Percentiles rank a stretch among this genome's conserved stretches.
These are phyloP conservation scores for Trichoderma afroharzianum DNA, from an alignment of 2,329 filamentous ascomycete genomes.

Conservation along the genomic window DNA sequence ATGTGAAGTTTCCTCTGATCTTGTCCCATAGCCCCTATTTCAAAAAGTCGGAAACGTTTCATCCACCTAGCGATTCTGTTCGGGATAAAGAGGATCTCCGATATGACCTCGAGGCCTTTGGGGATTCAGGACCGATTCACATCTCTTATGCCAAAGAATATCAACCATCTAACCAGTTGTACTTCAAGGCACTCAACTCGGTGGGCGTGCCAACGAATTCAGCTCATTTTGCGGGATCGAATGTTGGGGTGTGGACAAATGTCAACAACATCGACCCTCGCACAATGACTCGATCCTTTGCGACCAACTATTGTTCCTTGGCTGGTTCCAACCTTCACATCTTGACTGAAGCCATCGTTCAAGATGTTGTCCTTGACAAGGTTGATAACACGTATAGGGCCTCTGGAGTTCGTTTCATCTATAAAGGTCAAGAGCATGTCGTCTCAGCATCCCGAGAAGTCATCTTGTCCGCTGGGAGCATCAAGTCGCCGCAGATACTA, in stretches of 20 bases:
- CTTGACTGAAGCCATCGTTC: constrained; percentile 30
- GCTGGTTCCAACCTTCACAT: constrained; percentile 41
- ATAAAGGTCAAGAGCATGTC: constrained; percentile 35
- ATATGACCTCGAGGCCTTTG: constrained; percentile 40
- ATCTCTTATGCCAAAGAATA: constrained; percentile 43
- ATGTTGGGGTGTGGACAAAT: constrained; percentile 48
- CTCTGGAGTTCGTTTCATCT: constrained; percentile 33
- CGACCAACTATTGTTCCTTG: constrained; percentile 41
- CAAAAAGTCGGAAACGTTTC: constrained; percentile 48
- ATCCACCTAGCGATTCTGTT: constrained; percentile 34
- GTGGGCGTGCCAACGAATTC: constrained; percentile 41
- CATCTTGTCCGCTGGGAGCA: constrained; percentile 55
- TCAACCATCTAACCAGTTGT: constrained; percentile 40
- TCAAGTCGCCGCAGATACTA: constrained; percentile 55
- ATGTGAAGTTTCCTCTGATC: neutral
- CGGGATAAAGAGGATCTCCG: constrained; percentile 35
- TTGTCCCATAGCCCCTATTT: constrained; percentile 42
- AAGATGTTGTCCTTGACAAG: constrained; percentile 28
- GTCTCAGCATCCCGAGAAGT: constrained; percentile 48
- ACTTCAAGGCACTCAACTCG: constrained; percentile 45
- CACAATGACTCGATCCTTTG: constrained; percentile 48
- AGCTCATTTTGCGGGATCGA: constrained; percentile 47
- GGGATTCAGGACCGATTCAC: constrained; percentile 45
- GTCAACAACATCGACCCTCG: constrained; percentile 46
- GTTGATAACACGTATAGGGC: constrained; percentile 22